These are phyloP conservation scores for Geotrichum australiense DNA, from an alignment of 1,139 yeast species.

Conservation along the genomic window DNA sequence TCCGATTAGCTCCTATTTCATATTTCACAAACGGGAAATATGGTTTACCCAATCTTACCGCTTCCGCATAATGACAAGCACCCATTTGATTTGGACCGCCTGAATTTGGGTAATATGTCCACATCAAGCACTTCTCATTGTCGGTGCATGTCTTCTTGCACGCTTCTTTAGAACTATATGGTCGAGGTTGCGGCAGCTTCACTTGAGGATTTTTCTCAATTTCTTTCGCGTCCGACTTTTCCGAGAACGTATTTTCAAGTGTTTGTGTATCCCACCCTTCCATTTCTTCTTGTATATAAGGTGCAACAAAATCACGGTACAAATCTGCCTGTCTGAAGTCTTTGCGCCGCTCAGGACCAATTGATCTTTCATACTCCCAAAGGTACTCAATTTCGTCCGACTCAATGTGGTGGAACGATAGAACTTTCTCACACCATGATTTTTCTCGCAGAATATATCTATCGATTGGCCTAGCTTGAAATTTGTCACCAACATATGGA, in stretches of 20 bases:
- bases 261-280: conserved; percentile 31
- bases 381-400: conserved; percentile 33
- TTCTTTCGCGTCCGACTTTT: conserved; percentile 17
- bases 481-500: conserved; percentile 23
- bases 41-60: conserved; percentile 12
- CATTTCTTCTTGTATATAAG: conserved; percentile 26
- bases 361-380: conserved; percentile 34
- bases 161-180: conserved; percentile 22
- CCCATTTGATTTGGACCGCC: conserved; percentile 4
- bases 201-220: conserved; percentile 16
- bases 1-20: conserved; percentile 5
- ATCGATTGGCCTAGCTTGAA: conserved; percentile 34
- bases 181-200: conserved; percentile 20
- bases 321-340: conserved; percentile 30
- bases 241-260: conserved; percentile 14
- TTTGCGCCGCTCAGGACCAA: conserved; percentile 26
- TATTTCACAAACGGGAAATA: conserved; percentile 6
- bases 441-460: conserved; percentile 21
- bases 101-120: conserved; percentile 24
- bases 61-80: conserved; percentile 20
- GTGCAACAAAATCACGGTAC: conserved; percentile 33
- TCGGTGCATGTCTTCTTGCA: conserved; percentile 27
- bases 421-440: conserved; percentile 33
- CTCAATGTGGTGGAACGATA: conserved; percentile 33
- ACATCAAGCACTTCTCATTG: conserved; percentile 24